Evolutionary conservation across 225 moss, liverwort and hornwort genomes (phyloP).

Genomic region (Anthoceros angustus): DNA sequence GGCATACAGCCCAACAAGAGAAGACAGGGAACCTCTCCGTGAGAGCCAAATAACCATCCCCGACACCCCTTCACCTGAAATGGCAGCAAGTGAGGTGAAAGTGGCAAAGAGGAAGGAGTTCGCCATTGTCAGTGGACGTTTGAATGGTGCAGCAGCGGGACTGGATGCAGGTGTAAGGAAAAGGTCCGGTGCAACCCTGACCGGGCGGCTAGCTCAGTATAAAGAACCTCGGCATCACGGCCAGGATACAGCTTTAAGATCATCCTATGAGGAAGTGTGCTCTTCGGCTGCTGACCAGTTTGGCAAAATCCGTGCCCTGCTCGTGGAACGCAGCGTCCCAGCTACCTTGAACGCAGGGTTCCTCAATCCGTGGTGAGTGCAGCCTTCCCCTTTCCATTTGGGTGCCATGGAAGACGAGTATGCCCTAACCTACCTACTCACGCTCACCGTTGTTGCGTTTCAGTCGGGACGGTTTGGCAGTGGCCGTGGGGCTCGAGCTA

Average conservation of each 20-base stretch:
- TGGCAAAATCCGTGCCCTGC: constrained; percentile 53
- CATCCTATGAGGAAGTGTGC: constrained; percentile 41
- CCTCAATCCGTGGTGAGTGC: constrained; percentile 40
- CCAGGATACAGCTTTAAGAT: constrained; percentile 14
- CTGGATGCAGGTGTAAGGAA: constrained; percentile 11
- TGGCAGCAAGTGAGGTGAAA: constrained; percentile 18
- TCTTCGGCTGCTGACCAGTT: constrained; percentile 47
- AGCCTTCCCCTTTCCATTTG: background rate
- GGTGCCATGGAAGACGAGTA: background rate
- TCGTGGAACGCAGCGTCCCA: constrained; percentile 50
- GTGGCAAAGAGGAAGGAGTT: constrained; percentile 45
- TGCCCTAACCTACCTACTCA: background rate
- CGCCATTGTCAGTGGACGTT: constrained; percentile 33
- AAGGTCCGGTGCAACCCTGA: constrained; percentile 22
- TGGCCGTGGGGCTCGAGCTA: constrained; percentile 46
- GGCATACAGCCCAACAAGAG: constrained; percentile 26
- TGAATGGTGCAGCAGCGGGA: constrained; percentile 18
- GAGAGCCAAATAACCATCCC: constrained; percentile 70
- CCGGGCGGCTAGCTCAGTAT: constrained; percentile 17
- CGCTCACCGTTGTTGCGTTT: background rate
- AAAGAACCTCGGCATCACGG: constrained; percentile 14
- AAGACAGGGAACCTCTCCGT: constrained; percentile 17
- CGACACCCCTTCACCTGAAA: constrained; percentile 71
- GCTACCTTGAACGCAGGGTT: constrained; percentile 49
- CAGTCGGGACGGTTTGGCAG: constrained; percentile 49